phyloP scores from a whole-genome alignment of 2,329 filamentous ascomycete species.

The Ustilaginoidea virens region DNA sequence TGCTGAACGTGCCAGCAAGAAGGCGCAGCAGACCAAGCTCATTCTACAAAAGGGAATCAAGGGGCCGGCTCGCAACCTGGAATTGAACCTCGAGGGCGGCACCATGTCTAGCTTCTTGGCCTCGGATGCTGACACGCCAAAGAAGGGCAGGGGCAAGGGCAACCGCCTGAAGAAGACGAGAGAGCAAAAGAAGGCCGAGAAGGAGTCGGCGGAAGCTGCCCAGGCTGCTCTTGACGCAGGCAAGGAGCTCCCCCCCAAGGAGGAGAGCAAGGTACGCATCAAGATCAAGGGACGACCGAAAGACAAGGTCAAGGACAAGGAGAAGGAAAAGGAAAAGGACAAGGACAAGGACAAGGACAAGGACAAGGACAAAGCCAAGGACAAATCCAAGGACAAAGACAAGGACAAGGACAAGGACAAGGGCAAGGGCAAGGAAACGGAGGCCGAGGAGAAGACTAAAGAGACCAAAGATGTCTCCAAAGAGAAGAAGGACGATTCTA shows the following conservation, averaged over 20 bases:
- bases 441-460: slow-evolving; percentile 28
- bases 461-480: slow-evolving; percentile 30
- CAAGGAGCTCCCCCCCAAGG: slow-evolving; percentile 47
- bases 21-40: slow-evolving; percentile 78
- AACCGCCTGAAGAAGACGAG: slow-evolving; percentile 81
- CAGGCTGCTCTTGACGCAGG: slow-evolving; percentile 72
- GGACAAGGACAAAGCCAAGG: no score
- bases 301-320: slow-evolving; percentile 26
- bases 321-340: slow-evolving; percentile 20
- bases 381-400: no score
- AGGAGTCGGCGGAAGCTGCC: slow-evolving; percentile 70
- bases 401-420: no score
- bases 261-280: slow-evolving; percentile 46
- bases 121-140: slow-evolving; percentile 37
- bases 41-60: slow-evolving; percentile 77
- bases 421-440: slow-evolving; percentile 21
- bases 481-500: slow-evolving; percentile 34
- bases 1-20: slow-evolving; percentile 81
- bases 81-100: slow-evolving; percentile 71
- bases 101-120: slow-evolving; percentile 74
- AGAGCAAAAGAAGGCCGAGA: slow-evolving; percentile 68
- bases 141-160: slow-evolving; percentile 41
- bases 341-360: slow-evolving; percentile 37
- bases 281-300: slow-evolving; percentile 41
- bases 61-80: slow-evolving; percentile 54